Evolutionary conservation across 257 asterid species (phyloP).

Genomic region (Scutellaria galericulata): DNA sequence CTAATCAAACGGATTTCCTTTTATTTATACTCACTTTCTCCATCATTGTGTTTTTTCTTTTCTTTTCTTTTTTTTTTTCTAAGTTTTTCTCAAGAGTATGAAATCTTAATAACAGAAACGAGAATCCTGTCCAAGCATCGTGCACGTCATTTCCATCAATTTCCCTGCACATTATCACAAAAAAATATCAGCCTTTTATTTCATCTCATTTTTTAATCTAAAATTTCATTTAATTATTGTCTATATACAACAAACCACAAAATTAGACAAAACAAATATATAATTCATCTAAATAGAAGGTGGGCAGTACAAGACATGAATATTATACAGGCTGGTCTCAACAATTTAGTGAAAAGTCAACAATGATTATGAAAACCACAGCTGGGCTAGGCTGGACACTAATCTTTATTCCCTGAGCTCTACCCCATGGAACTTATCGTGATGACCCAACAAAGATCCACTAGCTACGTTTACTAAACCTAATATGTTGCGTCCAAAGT

Average conservation of each 20-base stretch:
- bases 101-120: slow-evolving; percentile 64
- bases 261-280: not conserved
- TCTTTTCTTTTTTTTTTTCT: slow-evolving; percentile 2
- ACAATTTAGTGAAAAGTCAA: slow-evolving; percentile 41
- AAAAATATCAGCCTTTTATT: not conserved
- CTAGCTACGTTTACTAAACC: slow-evolving; percentile 27
- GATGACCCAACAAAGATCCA: slow-evolving; percentile 9
- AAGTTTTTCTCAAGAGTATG: slow-evolving; percentile 28
- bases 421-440: slow-evolving; percentile 25
- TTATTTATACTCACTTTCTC: slow-evolving; percentile 43
- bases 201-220: no score
- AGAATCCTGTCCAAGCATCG: slow-evolving; percentile 65
- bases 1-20: not conserved
- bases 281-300: not conserved
- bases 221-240: no score
- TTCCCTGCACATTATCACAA: slow-evolving; percentile 61
- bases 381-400: slow-evolving; percentile 47
- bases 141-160: slow-evolving; percentile 81
- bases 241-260: not conserved
- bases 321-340: slow-evolving; percentile 52
- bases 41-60: slow-evolving; percentile 22
- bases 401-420: slow-evolving; percentile 25
- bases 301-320: slow-evolving; percentile 37
- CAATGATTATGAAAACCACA: slow-evolving; percentile 36
- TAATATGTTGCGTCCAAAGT: not conserved